Evolutionary conservation across 2,329 filamentous ascomycete genomes (phyloP).

Genomic region (Fusarium buharicum): DNA sequence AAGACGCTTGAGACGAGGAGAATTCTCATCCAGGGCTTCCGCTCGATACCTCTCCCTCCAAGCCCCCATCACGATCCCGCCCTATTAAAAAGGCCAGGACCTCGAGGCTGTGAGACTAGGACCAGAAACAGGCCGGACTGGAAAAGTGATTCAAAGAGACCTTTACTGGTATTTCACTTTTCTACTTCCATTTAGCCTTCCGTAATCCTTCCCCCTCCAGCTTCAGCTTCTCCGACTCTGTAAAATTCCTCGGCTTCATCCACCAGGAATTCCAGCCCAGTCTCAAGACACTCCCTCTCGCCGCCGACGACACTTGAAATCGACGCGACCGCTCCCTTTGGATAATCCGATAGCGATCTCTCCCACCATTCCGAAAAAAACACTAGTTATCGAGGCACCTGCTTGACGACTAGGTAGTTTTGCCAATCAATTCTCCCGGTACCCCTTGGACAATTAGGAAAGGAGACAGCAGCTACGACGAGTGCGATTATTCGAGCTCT

Average conservation of each 20-base stretch:
- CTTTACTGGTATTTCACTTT: conserved; percentile 55
- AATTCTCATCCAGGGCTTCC: conserved; percentile 45
- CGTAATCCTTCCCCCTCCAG: conserved; percentile 24
- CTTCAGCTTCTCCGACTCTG: conserved; percentile 38
- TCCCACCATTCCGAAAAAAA: conserved; percentile 51
- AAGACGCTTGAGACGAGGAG: conserved; percentile 51
- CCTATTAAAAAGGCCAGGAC: conserved; percentile 47
- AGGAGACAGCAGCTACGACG: conserved; percentile 19
- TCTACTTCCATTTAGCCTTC: conserved; percentile 36
- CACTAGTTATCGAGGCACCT: conserved; percentile 36
- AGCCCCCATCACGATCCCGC: conserved; percentile 37
- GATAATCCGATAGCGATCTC: conserved; percentile 42
- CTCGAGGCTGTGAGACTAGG: conserved; percentile 44
- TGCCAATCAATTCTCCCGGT: conserved; percentile 49
- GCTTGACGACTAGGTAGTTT: conserved; percentile 33
- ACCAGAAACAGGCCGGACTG: conserved; percentile 40
- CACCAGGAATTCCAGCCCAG: conserved; percentile 55
- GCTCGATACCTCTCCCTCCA: conserved; percentile 37
- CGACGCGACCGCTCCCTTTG: conserved; percentile 47
- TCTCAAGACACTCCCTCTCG: conserved; percentile 40
- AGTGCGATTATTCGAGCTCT: conserved; percentile 28
- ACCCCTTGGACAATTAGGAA: conserved; percentile 47
- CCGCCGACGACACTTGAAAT: conserved; percentile 37
- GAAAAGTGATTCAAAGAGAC: conserved; percentile 50
- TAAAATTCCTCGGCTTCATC: conserved; percentile 57